phyloP scores from a whole-genome alignment of 2,329 filamentous ascomycete genomes.

The Hypoxylon sp. region DNA sequence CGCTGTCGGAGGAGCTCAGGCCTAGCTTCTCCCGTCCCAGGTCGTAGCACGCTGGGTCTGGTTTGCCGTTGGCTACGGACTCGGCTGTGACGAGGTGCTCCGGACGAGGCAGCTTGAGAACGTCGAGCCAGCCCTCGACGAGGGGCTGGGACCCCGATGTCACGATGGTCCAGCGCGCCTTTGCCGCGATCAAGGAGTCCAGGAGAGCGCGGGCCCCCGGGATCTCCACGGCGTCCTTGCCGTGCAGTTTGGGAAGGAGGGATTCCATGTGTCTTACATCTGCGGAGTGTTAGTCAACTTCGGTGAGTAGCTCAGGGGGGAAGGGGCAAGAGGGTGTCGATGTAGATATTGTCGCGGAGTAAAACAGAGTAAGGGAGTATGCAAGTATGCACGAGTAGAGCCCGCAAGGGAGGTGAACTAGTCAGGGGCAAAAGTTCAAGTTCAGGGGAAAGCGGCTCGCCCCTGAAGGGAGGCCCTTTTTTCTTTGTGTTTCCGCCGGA shows the following conservation, averaged over 20 bases:
- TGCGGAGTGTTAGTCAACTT: conserved; percentile 55
- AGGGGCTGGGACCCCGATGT: conserved; percentile 79
- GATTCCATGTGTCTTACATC: conserved; percentile 86
- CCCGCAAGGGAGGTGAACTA: conserved; percentile 31
- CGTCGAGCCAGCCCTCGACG: conserved; percentile 79
- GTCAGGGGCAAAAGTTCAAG: conserved; percentile 12
- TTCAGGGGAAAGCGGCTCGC: conserved; percentile 7
- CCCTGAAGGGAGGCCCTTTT: neutral
- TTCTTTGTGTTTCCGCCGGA: neutral
- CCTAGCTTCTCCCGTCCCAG: conserved; percentile 76
- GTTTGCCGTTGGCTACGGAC: conserved; percentile 82
- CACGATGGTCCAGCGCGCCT: conserved; percentile 88
- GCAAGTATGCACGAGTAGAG: conserved; percentile 1
- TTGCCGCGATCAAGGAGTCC: conserved; percentile 71
- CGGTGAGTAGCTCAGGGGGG: neutral
- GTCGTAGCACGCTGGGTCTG: conserved; percentile 80
- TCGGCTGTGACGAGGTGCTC: conserved; percentile 80
- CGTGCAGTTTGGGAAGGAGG: conserved; percentile 81
- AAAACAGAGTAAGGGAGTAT: conserved; percentile 24
- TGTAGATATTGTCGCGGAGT: conserved; percentile 17
- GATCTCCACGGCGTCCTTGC: conserved; percentile 85
- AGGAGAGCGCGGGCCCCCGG: conserved; percentile 84
- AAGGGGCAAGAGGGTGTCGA: neutral
- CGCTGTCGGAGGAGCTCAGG: conserved; percentile 61
- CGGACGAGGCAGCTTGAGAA: conserved; percentile 75